Percentiles rank a stretch among this genome's conserved stretches.
phyloP scores from a whole-genome alignment of 495 filamentous ascomycete genomes.

The Umbilicaria muhlenbergii region DNA sequence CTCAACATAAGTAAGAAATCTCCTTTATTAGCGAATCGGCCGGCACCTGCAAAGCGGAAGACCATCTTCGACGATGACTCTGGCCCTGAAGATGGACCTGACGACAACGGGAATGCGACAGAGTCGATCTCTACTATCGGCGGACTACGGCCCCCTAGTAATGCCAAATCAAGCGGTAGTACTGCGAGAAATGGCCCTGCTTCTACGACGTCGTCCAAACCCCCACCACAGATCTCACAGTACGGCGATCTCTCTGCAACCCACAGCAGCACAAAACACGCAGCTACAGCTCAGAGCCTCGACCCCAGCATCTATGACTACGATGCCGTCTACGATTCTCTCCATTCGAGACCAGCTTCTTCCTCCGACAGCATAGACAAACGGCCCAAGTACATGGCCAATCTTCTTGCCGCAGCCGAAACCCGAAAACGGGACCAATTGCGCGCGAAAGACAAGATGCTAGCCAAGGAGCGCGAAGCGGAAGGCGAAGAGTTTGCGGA shows the following conservation, averaged over 20 bases:
- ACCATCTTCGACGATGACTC: conserved; percentile 32
- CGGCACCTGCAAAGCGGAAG: conserved; percentile 32
- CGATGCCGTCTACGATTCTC: conserved; percentile 36
- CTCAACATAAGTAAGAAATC: conserved; percentile 39
- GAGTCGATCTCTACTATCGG: conserved; percentile 27
- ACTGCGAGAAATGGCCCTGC: neutral
- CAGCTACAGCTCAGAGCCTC: conserved; percentile 28
- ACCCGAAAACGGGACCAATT: conserved; percentile 76
- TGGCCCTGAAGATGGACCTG: conserved; percentile 29
- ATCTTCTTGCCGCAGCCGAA: conserved; percentile 64
- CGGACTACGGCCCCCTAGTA: conserved; percentile 16
- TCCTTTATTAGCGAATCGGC: conserved; percentile 7
- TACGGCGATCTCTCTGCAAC: conserved; percentile 35
- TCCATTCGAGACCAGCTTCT: conserved; percentile 27
- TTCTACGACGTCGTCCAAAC: neutral
- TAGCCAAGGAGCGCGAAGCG: conserved; percentile 75
- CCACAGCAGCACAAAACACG: conserved; percentile 31
- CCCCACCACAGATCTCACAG: conserved; percentile 16
- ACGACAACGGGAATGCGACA: conserved; percentile 22
- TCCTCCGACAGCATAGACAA: conserved; percentile 10
- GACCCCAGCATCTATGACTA: conserved; percentile 42
- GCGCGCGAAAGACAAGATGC: conserved; percentile 72
- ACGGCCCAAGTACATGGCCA: conserved; percentile 68
- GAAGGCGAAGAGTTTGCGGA: conserved; percentile 91
- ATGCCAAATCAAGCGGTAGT: conserved; percentile 4